Evolutionary conservation across 2,329 filamentous ascomycete species (phyloP), one percentile per base, ranked within the genome.

Genomic region (Tolypocladium ophioglossoides): DNA sequence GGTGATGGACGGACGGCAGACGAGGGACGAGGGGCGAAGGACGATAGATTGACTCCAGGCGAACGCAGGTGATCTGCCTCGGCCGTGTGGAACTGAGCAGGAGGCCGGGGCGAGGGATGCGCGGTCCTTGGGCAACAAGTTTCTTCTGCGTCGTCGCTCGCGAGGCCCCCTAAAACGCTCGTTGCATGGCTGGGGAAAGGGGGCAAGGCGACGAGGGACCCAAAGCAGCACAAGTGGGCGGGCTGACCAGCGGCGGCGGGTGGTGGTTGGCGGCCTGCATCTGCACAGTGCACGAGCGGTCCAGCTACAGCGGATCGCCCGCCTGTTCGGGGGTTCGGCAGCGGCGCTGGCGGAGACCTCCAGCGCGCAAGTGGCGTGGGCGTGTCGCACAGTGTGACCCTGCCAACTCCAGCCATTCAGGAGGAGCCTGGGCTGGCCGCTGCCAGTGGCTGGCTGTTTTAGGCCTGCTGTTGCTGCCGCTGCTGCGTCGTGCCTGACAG

Each of bases 141-240:
- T 34, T 47, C 44, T 32, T 47, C 27, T 32, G 44, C 44, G 27
- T 47, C 27, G 24, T 47, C 27, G 44, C 16, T 47, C 44, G 27
- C 44, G 20, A 44, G 41, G 49, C 52, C 32, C 52, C 46, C 52
- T 53, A 53, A 53, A 53, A 53, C 52, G 52, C 52, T 22, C 11
- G 52, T 41, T 50, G 24, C 52, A 50, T 40, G 44, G 51, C 51
- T 52, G 27, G 44, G 44, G 44, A 37, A 24, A 47, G 27, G 38
- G 51, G 32, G n/a, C 27, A 20, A n/a, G 32, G 22, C 14, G n/a
- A n/a, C 18, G 30, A 37, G 41, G 44, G 2, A 32, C 44, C 27
- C 44, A 16, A n/a, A 8, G 41, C 41, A 24, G 41, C 41, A 24
- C 24, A 10, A 7, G 44, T n/a, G 44, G 41, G 24, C 20, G 44